These are phyloP conservation scores for Chenopodium berlandieri DNA, from an alignment of 148 eudicot species.

Conservation along the genomic window DNA sequence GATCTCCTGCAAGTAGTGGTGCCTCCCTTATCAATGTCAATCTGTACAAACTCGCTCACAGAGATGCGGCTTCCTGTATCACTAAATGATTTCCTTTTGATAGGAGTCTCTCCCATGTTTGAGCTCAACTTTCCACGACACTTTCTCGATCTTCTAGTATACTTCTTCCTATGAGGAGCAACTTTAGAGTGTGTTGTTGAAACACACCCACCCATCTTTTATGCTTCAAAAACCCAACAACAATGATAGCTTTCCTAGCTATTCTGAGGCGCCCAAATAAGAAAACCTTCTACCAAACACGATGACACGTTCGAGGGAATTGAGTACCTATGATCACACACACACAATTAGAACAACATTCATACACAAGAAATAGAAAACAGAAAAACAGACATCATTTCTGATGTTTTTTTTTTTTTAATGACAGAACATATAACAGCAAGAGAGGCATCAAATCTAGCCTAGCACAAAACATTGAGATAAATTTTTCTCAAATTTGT, in stretches of 20 bases:
- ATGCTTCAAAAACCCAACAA: not conserved
- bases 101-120: conserved; percentile 40
- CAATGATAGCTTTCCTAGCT: not conserved
- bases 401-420: not conserved
- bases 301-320: conserved; percentile 1
- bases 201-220: conserved; percentile 65
- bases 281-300: not conserved
- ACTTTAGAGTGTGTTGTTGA: conserved; percentile 40
- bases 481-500: not conserved
- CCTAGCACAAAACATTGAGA: not conserved
- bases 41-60: conserved; percentile 44
- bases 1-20: conserved; percentile 45
- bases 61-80: conserved; percentile 38
- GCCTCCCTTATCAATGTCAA: conserved; percentile 40
- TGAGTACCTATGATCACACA: not conserved
- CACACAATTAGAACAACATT: not conserved
- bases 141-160: conserved; percentile 38
- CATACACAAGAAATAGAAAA: not conserved
- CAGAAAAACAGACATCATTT: not conserved
- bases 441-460: not conserved
- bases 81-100: conserved; percentile 32
- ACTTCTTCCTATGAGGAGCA: conserved; percentile 37
- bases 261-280: no score
- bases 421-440: not conserved
- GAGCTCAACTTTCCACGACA: conserved; percentile 44